Base-by-base conservation (phyloP, 805 yeast genomes). In the Nematodospora valgi region DNA sequence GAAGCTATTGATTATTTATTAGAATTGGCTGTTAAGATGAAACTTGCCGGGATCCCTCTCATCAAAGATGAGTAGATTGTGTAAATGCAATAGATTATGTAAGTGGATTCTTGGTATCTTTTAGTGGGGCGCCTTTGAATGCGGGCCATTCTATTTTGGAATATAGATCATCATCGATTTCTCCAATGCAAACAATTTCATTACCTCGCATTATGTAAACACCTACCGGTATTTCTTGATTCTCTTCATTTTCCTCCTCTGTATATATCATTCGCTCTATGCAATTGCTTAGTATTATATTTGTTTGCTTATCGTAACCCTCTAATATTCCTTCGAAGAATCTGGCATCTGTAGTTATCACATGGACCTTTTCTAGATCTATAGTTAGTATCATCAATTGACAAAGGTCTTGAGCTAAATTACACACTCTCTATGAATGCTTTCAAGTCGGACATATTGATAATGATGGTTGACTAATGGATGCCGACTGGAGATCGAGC, bases 1-100 rank as follows among this genome's bases (percentile, higher is more conserved):
- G 98, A 91, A 59, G 95, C 96, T 12, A 78, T 91, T 40, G 97
- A 91, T 52, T 91, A 89, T 54, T 62, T 91, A 43, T 66, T 91
- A 49, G 96, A 86, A 44, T 59, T 89, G 45, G 95, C 93, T 1
- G 74, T 89, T 23, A 83, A 83, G 53, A 85, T 88, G 95, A 74
- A 76, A 45, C 76, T 73, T 47, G 56, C 76, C 37, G 88, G 87
- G 1, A 71, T 87, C 10, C 39, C 39, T 11, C 21, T 34, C 22
- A 32, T 38, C 14, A 38, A 31, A 26, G 30, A 34, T 16, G 5
- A 24, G 12, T 8, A 11, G 12, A 21, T 28, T 15, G 16, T 32
- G 28, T 21, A 22, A 6, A 30, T 31, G 31, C 21, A 19, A 22
- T 3, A 25, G 17, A 24, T 19, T 20, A 27, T 23, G 9, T 23